A percentile compares a stretch with the other conserved stretches of the same genome.
These are phyloP conservation scores for Pleurotus eryngii DNA, from an alignment of 768 basidiomycete species.

Conservation along the genomic window DNA sequence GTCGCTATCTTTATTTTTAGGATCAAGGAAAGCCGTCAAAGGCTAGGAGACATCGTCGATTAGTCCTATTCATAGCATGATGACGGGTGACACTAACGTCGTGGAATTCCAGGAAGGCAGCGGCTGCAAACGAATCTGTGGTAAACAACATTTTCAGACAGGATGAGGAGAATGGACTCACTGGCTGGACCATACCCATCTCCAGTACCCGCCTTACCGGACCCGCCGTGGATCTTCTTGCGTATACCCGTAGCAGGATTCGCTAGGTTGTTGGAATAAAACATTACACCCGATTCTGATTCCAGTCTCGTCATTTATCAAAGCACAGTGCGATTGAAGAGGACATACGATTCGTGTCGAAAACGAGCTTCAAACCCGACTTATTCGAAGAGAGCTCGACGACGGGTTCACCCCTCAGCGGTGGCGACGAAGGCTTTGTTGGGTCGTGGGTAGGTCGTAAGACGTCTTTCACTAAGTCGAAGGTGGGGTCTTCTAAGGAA, in stretches of 20 bases:
- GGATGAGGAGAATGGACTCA: conserved; percentile 27
- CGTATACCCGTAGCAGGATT: conserved; percentile 47
- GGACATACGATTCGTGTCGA: conserved; percentile 68
- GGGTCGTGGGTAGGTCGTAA: conserved; percentile 29
- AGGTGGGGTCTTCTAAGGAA: conserved; percentile 32
- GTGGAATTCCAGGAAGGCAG: conserved; percentile 69
- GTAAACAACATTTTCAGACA: background rate
- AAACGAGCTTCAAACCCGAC: conserved; percentile 57
- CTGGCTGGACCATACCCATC: conserved; percentile 60
- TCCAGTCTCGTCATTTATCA: too few species aligned
- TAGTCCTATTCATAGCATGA: conserved; percentile 6
- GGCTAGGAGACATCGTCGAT: conserved; percentile 31
- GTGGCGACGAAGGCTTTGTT: conserved; percentile 16
- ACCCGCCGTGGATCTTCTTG: conserved; percentile 75
- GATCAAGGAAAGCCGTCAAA: conserved; percentile 63
- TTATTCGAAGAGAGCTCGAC: conserved; percentile 52
- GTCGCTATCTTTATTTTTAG: conserved; percentile 48
- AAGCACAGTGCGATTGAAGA: background rate
- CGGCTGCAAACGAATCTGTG: conserved; percentile 32
- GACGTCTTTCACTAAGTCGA: conserved; percentile 47
- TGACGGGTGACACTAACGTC: conserved; percentile 33
- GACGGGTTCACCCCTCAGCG: conserved; percentile 31
- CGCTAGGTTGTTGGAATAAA: conserved; percentile 62
- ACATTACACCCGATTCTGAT: conserved; percentile 71
- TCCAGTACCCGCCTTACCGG: conserved; percentile 49